These are phyloP conservation scores for Inga laurina DNA, from an alignment of 306 rosid species.

Conservation along the genomic window DNA sequence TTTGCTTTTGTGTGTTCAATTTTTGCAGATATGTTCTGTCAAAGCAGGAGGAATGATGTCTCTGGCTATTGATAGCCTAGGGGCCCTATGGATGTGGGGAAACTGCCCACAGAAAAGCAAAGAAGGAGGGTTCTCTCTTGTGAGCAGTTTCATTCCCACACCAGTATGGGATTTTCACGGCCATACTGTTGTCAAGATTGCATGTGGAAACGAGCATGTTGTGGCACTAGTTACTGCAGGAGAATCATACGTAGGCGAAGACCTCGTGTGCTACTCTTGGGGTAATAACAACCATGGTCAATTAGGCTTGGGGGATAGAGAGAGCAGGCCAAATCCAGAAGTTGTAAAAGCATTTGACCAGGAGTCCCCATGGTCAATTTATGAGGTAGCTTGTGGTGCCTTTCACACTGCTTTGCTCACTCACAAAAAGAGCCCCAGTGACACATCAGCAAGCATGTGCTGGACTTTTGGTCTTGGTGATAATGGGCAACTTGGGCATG, in stretches of 20 bases:
- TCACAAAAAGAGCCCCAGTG: conserved; percentile 50
- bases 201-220: conserved; percentile 89
- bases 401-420: conserved; percentile 91
- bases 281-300: conserved; percentile 80
- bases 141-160: conserved; percentile 63
- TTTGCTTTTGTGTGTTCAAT: conserved; percentile 15
- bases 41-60: conserved; percentile 97
- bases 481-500: conserved; percentile 95
- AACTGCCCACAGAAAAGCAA: conserved; percentile 63
- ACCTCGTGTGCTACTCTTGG: conserved; percentile 85
- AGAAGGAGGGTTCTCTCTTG: conserved; percentile 51
- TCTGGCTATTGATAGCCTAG: conserved; percentile 68
- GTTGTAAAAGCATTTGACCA: conserved; percentile 50
- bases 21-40: conserved; percentile 58
- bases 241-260: conserved; percentile 55
- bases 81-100: conserved; percentile 92
- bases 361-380: conserved; percentile 56
- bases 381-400: conserved; percentile 87
- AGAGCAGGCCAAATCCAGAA: conserved; percentile 62
- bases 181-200: conserved; percentile 74
- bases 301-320: conserved; percentile 82
- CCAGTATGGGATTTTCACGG: conserved; percentile 81
- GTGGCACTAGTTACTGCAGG: conserved; percentile 66
- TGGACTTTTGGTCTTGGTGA: conserved; percentile 94
- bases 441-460: conserved; percentile 55